phyloP scores from a whole-genome alignment of 225 moss, liverwort and hornwort species.

The Pleurozium schreberi region DNA sequence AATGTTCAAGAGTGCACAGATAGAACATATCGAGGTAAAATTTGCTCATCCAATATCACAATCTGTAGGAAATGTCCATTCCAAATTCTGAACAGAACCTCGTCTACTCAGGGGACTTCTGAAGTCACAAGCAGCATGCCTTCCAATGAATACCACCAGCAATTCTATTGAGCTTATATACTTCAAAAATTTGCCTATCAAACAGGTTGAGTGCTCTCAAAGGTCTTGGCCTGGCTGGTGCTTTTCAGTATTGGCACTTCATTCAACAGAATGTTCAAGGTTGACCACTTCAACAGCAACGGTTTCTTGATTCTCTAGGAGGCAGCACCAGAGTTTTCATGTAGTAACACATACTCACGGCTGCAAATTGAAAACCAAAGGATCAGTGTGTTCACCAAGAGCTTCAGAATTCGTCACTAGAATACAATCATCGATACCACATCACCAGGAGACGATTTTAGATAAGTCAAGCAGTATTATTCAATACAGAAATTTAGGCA shows the following conservation, averaged over 20 bases:
- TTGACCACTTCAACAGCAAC: not conserved
- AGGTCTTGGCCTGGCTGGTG: not conserved
- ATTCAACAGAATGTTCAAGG: not conserved
- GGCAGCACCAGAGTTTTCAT: conserved; percentile 75
- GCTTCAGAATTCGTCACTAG: not conserved
- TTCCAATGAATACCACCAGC: not conserved
- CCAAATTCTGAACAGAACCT: not conserved
- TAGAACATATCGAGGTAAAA: not conserved
- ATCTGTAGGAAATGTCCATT: not conserved
- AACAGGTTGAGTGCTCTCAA: not conserved
- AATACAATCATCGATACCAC: not conserved
- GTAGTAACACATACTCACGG: conserved; percentile 92
- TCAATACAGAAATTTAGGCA: not conserved
- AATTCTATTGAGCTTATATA: not conserved
- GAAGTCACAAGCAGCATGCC: not conserved
- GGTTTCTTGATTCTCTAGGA: conserved; percentile 12
- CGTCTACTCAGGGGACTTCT: not conserved
- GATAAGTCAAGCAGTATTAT: not conserved
- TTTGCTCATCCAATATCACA: not conserved
- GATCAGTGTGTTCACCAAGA: not conserved
- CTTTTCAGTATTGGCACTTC: not conserved
- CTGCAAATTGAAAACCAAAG: conserved; percentile 36
- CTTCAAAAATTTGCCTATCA: not conserved
- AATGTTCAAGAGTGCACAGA: not conserved
- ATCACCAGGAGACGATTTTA: not conserved